Base-by-base conservation (phyloP, 1,284 basidiomycete species). In the Austroboletus novae-zelandiae region DNA sequence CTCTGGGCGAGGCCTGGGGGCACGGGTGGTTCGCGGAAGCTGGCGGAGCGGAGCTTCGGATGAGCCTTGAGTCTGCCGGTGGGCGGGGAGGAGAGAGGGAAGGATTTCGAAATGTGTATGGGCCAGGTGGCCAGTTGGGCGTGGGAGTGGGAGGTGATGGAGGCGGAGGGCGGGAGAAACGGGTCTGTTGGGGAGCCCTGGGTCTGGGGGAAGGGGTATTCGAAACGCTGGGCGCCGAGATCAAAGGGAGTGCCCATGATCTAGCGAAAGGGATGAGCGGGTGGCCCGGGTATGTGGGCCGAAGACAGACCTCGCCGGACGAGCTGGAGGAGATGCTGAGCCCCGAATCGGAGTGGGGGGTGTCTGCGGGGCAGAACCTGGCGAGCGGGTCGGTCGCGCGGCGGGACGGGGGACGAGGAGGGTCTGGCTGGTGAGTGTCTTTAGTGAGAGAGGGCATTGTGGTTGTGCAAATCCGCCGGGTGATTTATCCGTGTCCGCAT, bases 211-310 rank as follows among this genome's bases (percentile, higher is more conserved):
- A 69, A 69, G 1, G 65, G 65, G 41, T 66, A 66, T 47, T 66
- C 65, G 54, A 67, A 66, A 18, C 62, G 65, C 20, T 52, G 66
- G 15, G 65, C 52, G 35, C 67, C 66, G 41, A 67, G 58, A 62
- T 69, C 64, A 46, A 66, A 66, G 8, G 65, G 65, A 1, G 65
- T 66, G 41, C 65, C 56, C 53, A 68, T 63, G 50, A 66, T 69
- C 65, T 66, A 39, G 32, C 36, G 13, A 40, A 18, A 39, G 47
- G 32, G 34, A 39, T 43, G 40, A 51, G 39, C 37, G 30, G 20
- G 20, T n/a, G n/a, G n/a, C n/a, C n/a, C n/a, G n/a, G n/a, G n/a
- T n/a, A 34, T 17, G 37, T 20, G 50, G 27, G 53, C 32, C 32
- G 25, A 43, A 34, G 29, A 66, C 66, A 37, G 47, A 66, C 64